Conservation (phyloP, 1,284 basidiomycete species). For the Cutaneotrichosporon sp. region DNA sequence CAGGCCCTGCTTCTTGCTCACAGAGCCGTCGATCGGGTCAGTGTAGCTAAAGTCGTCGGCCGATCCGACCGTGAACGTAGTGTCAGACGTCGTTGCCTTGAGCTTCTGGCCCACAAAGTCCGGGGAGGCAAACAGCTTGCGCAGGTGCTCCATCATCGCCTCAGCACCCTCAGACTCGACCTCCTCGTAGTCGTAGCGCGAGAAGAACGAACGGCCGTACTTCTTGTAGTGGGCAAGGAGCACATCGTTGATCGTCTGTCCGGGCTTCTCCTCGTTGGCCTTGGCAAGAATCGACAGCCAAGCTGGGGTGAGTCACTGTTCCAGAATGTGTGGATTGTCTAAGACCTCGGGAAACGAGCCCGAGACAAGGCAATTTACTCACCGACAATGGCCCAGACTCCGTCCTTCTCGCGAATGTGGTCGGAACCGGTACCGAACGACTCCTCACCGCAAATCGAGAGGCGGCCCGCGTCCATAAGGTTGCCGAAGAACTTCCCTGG, state of each 20-base stretch:
- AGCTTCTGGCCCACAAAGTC: constrained; percentile 68
- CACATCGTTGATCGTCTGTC: constrained; percentile 82
- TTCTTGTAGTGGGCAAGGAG: constrained; percentile 81
- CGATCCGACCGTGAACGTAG: constrained; percentile 74
- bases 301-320: constrained; percentile 57
- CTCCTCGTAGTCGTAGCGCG: constrained; percentile 98
- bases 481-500: constrained; percentile 99
- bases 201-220: constrained; percentile 98
- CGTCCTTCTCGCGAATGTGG: constrained; percentile 99
- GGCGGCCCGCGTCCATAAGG: constrained; percentile 94
- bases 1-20: constrained; percentile 94
- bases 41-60: constrained; percentile 92
- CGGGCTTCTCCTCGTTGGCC: constrained; percentile 77
- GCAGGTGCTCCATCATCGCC: constrained; percentile 75
- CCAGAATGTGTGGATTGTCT: neutral
- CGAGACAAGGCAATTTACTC: constrained; percentile 31
- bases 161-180: constrained; percentile 87
- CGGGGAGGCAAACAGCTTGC: constrained; percentile 66
- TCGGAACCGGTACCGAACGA: constrained; percentile 99
- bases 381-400: constrained; percentile 95
- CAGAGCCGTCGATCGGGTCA: constrained; percentile 91
- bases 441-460: constrained; percentile 98
- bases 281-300: constrained; percentile 97
- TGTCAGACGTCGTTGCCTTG: constrained; percentile 64
- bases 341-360: neutral